Evolutionary conservation across 371 early-diverging fungal species (phyloP).

Genomic region (Syncephalis fuscata): DNA sequence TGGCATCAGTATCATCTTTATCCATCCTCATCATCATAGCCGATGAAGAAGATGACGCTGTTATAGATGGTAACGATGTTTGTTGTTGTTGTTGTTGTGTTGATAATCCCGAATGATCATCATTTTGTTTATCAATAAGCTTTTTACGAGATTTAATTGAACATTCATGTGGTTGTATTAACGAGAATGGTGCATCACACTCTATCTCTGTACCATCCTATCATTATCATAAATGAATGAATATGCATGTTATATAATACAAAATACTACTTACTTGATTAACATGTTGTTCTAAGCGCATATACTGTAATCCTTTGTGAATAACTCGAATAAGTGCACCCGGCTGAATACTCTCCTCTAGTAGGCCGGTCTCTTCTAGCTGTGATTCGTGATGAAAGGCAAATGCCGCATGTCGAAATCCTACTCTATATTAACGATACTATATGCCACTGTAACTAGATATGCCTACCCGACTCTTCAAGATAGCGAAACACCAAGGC

Average conservation of each 20-base stretch:
- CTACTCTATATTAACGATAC: slow-evolving; percentile 15
- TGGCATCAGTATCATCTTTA: slow-evolving; percentile 26
- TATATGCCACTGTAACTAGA: too few species aligned
- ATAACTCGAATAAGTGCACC: slow-evolving; percentile 76
- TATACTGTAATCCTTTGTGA: slow-evolving; percentile 86
- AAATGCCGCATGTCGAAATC: slow-evolving; percentile 81
- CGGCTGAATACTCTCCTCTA: slow-evolving; percentile 52
- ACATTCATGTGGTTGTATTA: slow-evolving; percentile 54
- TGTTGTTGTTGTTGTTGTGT: slow-evolving; percentile 32
- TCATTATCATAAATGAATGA: neutral
- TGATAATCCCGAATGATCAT: too few species aligned
- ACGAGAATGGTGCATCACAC: slow-evolving; percentile 54
- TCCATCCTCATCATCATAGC: slow-evolving; percentile 11
- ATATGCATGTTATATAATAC: too few species aligned
- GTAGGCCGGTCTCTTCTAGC: slow-evolving; percentile 44
- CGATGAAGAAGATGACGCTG: too few species aligned
- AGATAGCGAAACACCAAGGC: slow-evolving; percentile 85
- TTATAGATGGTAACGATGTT: slow-evolving; percentile 14
- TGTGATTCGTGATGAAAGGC: slow-evolving; percentile 81
- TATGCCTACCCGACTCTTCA: slow-evolving; percentile 64
- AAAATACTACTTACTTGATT: slow-evolving; percentile 51
- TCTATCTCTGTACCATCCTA: slow-evolving; percentile 63
- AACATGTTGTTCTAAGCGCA: slow-evolving; percentile 73
- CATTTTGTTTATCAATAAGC: slow-evolving; percentile 8
- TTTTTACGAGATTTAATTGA: slow-evolving; percentile 19